Percentiles rank a stretch among this genome's conserved stretches.
Conservation (phyloP, 768 basidiomycete species). For the Fistulinella prunicolor region DNA sequence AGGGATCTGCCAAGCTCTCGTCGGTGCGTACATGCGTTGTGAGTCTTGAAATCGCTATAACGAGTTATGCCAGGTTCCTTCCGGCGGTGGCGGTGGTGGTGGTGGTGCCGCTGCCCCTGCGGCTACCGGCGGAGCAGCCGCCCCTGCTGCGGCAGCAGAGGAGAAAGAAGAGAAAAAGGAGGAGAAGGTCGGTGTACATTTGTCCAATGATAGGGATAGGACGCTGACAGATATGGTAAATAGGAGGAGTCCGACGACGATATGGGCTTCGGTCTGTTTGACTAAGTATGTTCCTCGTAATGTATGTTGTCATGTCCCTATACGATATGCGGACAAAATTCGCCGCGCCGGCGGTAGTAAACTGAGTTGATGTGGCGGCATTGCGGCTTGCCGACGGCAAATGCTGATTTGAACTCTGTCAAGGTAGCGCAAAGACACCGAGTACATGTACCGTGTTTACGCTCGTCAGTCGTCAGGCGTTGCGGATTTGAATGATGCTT, state of each 20-base stretch:
- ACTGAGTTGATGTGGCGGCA: constrained; percentile 6
- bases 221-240: constrained; percentile 5
- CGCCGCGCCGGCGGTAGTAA: constrained; percentile 18
- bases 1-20: constrained; percentile 90
- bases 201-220: neutral
- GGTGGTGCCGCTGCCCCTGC: constrained; percentile 52
- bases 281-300: constrained; percentile 50
- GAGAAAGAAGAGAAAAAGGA: constrained; percentile 84
- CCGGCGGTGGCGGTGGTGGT: constrained; percentile 75
- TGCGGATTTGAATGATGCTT: too few species aligned
- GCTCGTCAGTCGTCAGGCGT: neutral
- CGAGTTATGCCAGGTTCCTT: constrained; percentile 63
- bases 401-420: neutral
- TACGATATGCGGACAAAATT: neutral
- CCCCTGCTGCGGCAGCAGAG: constrained; percentile 62
- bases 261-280: constrained; percentile 99
- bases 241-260: constrained; percentile 96
- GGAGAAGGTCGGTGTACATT: constrained; percentile 62
- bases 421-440: constrained; percentile 13
- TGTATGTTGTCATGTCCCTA: neutral
- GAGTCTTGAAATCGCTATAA: constrained; percentile 5
- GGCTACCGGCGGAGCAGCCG: constrained; percentile 36
- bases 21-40: constrained; percentile 58
- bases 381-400: constrained; percentile 26
- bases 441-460: constrained; percentile 11